A percentile compares a stretch with the other conserved stretches of the same genome.
Conservation (phyloP, 495 filamentous ascomycete species). For the Aspergillus bertholletiae region DNA sequence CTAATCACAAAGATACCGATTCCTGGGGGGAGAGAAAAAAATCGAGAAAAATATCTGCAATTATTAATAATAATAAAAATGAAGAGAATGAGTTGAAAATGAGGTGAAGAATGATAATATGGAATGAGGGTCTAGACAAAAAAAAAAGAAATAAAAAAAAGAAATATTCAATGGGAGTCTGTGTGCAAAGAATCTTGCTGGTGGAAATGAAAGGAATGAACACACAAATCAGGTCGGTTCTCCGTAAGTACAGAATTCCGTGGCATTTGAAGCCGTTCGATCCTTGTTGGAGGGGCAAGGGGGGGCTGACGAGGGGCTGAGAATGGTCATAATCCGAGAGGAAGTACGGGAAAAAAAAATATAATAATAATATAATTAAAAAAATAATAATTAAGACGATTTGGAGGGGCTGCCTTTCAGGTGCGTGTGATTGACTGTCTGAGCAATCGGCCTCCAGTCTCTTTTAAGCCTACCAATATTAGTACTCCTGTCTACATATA, state of each 20-base stretch:
- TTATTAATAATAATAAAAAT: neutral
- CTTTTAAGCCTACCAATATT: neutral
- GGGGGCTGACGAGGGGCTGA: slow-evolving; percentile 22
- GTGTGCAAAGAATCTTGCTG: neutral
- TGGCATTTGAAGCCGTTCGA: slow-evolving; percentile 16
- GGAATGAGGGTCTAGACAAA: slow-evolving; percentile 8
- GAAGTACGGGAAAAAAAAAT: slow-evolving; percentile 8
- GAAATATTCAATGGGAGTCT: neutral
- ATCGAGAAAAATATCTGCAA: neutral
- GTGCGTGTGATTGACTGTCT: slow-evolving; percentile 13
- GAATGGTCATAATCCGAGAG: neutral
- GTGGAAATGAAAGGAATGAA: slow-evolving; percentile 24
- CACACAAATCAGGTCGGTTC: slow-evolving; percentile 21
- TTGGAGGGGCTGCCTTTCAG: slow-evolving; percentile 7
- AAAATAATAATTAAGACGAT: neutral
- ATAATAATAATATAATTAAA: neutral
- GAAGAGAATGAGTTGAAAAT: too few relatives aligned
- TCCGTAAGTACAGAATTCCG: slow-evolving; percentile 9
- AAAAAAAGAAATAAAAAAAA: slow-evolving; percentile 6
- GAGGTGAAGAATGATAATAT: slow-evolving; percentile 13
- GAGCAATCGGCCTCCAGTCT: slow-evolving; percentile 2
- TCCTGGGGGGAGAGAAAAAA: neutral
- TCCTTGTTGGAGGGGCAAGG: slow-evolving; percentile 26
- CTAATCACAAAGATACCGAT: slow-evolving; percentile 4
- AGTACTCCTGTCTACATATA: neutral